Evolutionary conservation across 208 protist species (phyloP), one percentile per base, ranked within the genome.

Genomic region (Trypanosoma scelopori): DNA sequence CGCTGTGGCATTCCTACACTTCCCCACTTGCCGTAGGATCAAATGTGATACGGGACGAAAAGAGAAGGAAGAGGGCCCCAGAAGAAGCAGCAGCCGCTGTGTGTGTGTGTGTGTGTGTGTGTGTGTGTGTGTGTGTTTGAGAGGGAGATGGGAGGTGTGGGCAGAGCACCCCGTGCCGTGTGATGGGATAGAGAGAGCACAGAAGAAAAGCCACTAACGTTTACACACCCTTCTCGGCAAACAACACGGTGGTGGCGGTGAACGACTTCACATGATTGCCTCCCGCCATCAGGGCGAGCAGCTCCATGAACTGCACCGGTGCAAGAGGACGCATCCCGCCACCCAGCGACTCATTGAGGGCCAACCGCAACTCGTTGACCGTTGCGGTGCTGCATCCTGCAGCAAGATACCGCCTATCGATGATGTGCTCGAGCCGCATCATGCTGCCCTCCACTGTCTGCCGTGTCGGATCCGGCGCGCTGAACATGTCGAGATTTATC

Each of bases 401-500:
- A 4, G 85, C 37, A 35, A 78, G 50, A 63, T 80, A 92, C 7
- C 76, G 74, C 11, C 70, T 67, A 58, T 79, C 74, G 43, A 96
- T 80, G 9, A 93, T 35, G 41, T 82, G 69, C 63, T 90, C 82
- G 16, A 93, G 76, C 1, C 84, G 84, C 20, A 81, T 63, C 85
- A 94, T 86, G 71, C 80, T 87, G 7, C 87, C 84, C 65, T 96
- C 87, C 30, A 90, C 74, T 18, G 87, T 92, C 64, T 91, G 91
- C 65, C 78, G 71, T 5, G 79, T 85, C 4, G 84, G 83, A 66
- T 94, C 91, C 4, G 85, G 83, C 5, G 87, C 87, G 72, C 85
- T 84, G 67, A 96, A 96, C 78, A 94, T 92, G 62, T 96, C 91
- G 15, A 96, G 66, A 75, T 84, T 92, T 62, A 96, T 96, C 18